phyloP scores from a whole-genome alignment of 495 filamentous ascomycete species.

The Tuber brumale region DNA sequence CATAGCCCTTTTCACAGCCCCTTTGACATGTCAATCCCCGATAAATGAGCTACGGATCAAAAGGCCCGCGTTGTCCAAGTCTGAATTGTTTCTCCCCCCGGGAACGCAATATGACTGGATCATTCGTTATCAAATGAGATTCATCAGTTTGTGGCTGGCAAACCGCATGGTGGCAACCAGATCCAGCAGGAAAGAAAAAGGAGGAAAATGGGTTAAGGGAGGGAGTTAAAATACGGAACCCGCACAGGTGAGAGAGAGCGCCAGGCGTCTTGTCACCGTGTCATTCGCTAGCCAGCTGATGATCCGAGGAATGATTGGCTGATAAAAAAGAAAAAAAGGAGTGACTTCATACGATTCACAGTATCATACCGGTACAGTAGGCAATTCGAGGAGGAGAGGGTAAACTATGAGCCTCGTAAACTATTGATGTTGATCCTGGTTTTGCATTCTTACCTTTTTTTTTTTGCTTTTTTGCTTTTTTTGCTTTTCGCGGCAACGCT shows the following conservation, averaged over 20 bases:
- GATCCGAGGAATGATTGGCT: not conserved
- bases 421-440: not conserved
- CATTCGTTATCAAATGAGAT: not conserved
- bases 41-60: not conserved
- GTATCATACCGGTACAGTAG: not conserved
- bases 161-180: not conserved
- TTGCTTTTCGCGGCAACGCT: not conserved
- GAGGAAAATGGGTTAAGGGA: not conserved
- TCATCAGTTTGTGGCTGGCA: not conserved
- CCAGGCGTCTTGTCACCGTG: not conserved
- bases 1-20: not conserved
- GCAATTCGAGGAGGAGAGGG: not conserved
- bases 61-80: not conserved
- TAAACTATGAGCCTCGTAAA: conserved; percentile 2
- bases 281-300: not conserved
- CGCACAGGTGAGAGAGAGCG: not conserved
- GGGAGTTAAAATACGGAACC: not conserved
- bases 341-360: not conserved
- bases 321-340: not conserved
- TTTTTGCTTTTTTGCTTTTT: too few species aligned
- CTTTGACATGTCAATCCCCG: conserved; percentile 6
- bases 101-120: not conserved
- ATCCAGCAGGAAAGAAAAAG: not conserved
- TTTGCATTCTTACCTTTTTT: not conserved
- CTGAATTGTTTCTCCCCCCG: not conserved